Conservation (phyloP, 306 rosid species). For the Styphnolobium japonicum region DNA sequence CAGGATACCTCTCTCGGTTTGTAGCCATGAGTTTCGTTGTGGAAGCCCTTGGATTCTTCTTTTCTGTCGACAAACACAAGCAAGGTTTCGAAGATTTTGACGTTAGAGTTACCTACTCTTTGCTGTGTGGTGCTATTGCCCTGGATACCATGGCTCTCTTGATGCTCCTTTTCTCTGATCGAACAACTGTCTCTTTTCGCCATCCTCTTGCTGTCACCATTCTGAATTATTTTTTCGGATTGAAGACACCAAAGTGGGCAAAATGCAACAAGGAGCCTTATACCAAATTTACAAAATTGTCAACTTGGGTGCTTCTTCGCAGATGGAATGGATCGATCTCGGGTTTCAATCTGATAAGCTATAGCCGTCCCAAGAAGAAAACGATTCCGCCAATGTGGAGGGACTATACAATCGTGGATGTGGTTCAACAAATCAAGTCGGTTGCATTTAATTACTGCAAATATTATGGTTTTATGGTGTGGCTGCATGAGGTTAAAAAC, state of each 20-base stretch:
- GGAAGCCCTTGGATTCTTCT: conserved; percentile 1
- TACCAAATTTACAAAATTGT: not conserved
- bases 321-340: conserved; percentile 37
- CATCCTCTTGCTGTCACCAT: not conserved
- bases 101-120: conserved; percentile 29
- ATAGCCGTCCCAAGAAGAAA: no score
- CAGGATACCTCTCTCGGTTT: not conserved
- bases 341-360: conserved; percentile 26
- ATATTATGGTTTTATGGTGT: not conserved
- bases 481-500: not conserved
- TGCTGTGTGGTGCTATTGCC: conserved; percentile 33
- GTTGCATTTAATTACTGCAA: not conserved
- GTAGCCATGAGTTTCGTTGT: not conserved
- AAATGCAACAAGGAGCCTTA: not conserved
- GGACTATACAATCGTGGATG: no score
- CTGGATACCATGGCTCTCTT: conserved; percentile 26
- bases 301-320: not conserved
- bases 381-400: no score
- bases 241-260: conserved; percentile 13
- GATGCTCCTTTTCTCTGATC: conserved; percentile 28
- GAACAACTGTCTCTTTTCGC: not conserved
- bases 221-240: not conserved
- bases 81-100: not conserved
- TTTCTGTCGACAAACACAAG: not conserved
- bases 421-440: no score